Percentiles rank a stretch among this genome's conserved stretches.
phyloP scores from a whole-genome alignment of 352 stramenopile genomes.

The Pythium aristosporum region DNA sequence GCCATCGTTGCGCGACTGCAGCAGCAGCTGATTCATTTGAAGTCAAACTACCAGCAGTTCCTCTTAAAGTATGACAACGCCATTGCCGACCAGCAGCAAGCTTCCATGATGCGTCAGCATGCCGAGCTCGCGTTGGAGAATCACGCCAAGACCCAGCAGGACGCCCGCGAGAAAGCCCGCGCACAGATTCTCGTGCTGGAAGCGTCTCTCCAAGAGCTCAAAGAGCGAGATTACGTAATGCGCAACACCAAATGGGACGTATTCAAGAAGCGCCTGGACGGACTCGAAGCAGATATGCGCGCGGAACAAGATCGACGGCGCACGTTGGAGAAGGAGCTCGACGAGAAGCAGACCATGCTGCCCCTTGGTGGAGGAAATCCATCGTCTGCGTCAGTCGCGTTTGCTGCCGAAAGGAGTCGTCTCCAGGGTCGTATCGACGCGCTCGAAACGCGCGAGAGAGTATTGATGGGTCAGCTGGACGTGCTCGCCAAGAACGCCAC shows the following conservation, averaged over 20 bases:
- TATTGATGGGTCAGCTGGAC: constrained; percentile 60
- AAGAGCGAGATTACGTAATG: constrained; percentile 56
- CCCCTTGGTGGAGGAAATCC: constrained; percentile 23
- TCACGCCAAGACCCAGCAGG: constrained; percentile 34
- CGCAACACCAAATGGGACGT: constrained; percentile 66
- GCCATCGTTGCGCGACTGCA: constrained; percentile 89
- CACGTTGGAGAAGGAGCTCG: constrained; percentile 61
- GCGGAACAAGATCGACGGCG: constrained; percentile 53
- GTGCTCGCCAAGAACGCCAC: constrained; percentile 25
- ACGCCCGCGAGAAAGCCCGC: constrained; percentile 37
- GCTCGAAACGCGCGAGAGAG: constrained; percentile 63
- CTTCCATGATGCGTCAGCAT: constrained; percentile 51
- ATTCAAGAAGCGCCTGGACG: constrained; percentile 70
- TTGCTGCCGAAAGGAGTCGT: constrained; percentile 37
- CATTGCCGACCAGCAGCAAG: constrained; percentile 50
- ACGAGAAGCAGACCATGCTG: constrained; percentile 41
- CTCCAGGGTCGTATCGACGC: constrained; percentile 62
- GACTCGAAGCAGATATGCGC: constrained; percentile 60
- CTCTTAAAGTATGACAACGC: constrained; percentile 60
- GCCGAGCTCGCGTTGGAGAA: constrained; percentile 58
- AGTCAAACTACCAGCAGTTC: constrained; percentile 82
- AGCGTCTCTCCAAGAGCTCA: constrained; percentile 43
- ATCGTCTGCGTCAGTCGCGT: constrained; percentile 11
- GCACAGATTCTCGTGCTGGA: constrained; percentile 45
- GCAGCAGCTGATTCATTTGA: constrained; percentile 89